These are phyloP conservation scores for Colletotrichum sp. DNA, from an alignment of 2,329 filamentous ascomycete species.

Conservation along the genomic window DNA sequence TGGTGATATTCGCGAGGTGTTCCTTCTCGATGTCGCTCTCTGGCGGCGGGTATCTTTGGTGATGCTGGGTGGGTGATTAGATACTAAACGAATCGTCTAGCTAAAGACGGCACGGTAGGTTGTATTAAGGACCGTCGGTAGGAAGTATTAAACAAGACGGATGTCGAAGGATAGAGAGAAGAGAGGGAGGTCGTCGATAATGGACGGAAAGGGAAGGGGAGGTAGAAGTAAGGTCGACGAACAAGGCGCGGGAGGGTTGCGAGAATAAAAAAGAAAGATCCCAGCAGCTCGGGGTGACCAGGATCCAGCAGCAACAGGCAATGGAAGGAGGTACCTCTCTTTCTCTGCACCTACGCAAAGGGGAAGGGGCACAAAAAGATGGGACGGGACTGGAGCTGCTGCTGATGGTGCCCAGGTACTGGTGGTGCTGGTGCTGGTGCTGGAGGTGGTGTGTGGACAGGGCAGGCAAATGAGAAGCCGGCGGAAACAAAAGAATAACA, in stretches of 20 bases:
- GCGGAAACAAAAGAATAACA: background rate
- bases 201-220: background rate
- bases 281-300: constrained; percentile 10
- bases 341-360: background rate
- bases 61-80: background rate
- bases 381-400: background rate
- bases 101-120: background rate
- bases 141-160: background rate
- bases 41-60: background rate
- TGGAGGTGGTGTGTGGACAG: background rate
- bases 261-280: constrained; percentile 7
- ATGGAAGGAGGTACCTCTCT: background rate
- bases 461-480: background rate
- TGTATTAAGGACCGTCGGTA: constrained; percentile 7
- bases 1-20: background rate
- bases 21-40: background rate
- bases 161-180: background rate
- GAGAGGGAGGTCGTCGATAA: background rate
- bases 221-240: constrained; percentile 1
- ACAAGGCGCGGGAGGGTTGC: background rate
- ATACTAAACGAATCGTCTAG: background rate
- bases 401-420: background rate
- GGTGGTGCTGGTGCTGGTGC: background rate
- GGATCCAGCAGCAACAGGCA: background rate
- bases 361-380: background rate